Conservation (phyloP, 768 basidiomycete species). For the Auriscalpium vulgare region DNA sequence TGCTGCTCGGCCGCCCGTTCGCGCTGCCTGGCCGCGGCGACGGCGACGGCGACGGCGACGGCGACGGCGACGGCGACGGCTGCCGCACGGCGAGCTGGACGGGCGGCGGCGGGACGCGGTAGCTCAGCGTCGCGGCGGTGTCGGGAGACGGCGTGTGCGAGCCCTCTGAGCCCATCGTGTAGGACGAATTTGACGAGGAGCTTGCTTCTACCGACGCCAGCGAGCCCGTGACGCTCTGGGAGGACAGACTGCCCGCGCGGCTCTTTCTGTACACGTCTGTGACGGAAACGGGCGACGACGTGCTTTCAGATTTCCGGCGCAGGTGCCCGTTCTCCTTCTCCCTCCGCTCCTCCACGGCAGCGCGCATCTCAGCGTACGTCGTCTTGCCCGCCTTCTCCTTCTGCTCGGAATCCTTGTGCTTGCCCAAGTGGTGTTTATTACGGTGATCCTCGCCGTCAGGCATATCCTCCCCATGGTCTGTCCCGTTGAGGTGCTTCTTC, state of each 20-base stretch:
- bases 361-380: constrained; percentile 68
- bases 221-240: constrained; percentile 12
- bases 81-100: background rate
- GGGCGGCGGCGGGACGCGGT: background rate
- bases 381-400: constrained; percentile 33
- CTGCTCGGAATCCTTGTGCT: constrained; percentile 23
- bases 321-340: constrained; percentile 32
- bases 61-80: background rate
- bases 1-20: background rate
- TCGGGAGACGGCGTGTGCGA: background rate
- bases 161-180: background rate
- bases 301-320: constrained; percentile 13
- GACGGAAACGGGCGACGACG: constrained; percentile 28
- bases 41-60: background rate
- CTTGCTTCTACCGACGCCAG: constrained; percentile 21
- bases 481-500: constrained; percentile 39
- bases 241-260: constrained; percentile 22
- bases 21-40: background rate
- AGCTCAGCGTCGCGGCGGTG: background rate
- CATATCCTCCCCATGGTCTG: background rate
- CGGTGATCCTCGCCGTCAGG: constrained; percentile 15
- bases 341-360: constrained; percentile 63
- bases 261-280: constrained; percentile 22
- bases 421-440: too few relatives aligned
- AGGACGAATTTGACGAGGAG: constrained; percentile 19